phyloP scores from a whole-genome alignment of 192 early-diverging fungal genomes.

The Umbelopsis sp. region DNA sequence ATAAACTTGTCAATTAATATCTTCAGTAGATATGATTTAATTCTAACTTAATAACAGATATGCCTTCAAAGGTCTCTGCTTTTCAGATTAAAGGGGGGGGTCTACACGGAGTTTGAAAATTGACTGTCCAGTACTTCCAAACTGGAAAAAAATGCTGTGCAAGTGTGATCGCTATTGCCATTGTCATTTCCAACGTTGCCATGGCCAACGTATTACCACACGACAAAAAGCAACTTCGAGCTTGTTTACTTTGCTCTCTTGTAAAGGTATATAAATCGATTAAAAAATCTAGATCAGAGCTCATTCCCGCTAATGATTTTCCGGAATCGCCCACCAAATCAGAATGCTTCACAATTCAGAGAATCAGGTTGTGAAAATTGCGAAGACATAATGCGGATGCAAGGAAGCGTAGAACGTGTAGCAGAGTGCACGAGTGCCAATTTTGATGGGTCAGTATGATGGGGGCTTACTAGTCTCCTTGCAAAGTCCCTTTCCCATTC shows the following conservation, averaged over 20 bases:
- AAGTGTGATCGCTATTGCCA: not conserved
- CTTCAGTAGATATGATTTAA: too few relatives aligned
- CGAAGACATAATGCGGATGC: slow-evolving; percentile 72
- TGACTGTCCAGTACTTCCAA: too few relatives aligned
- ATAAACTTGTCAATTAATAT: too few relatives aligned
- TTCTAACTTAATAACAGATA: too few relatives aligned
- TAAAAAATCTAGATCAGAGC: not conserved
- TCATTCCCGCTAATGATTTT: slow-evolving; percentile 2
- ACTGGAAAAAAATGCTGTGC: not conserved
- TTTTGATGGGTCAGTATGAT: slow-evolving; percentile 65
- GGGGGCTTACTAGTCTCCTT: not conserved
- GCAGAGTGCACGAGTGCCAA: slow-evolving; percentile 77
- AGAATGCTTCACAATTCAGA: slow-evolving; percentile 73
- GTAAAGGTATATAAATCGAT: slow-evolving; percentile 57
- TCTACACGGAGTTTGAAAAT: too few relatives aligned
- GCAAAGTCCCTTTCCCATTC: not conserved
- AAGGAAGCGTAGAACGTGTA: slow-evolving; percentile 62
- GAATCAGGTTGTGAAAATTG: slow-evolving; percentile 82
- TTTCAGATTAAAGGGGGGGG: too few relatives aligned
- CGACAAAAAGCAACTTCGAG: slow-evolving; percentile 73
- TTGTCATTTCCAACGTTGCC: not conserved
- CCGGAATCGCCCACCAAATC: not conserved
- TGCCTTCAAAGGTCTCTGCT: too few relatives aligned
- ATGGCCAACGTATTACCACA: slow-evolving; percentile 50
- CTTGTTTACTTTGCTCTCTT: slow-evolving; percentile 80